These are phyloP conservation scores for Fusarium sp. DNA, from an alignment of 2,329 filamentous ascomycete genomes.

Conservation along the genomic window DNA sequence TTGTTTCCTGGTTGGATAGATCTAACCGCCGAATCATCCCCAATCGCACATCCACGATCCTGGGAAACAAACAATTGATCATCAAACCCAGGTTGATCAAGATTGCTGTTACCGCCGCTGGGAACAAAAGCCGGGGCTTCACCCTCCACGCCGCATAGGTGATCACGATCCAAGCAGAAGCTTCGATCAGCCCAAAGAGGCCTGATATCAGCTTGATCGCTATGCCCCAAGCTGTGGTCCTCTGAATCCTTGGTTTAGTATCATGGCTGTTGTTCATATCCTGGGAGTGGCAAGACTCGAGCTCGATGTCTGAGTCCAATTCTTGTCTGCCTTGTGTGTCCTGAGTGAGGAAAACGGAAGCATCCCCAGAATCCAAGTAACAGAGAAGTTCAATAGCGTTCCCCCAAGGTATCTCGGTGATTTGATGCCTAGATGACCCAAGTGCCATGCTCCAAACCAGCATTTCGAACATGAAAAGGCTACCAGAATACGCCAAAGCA, in stretches of 20 bases:
- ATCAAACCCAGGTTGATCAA: background rate
- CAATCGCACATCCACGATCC: background rate
- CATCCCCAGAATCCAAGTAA: background rate
- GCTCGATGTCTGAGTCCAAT: background rate
- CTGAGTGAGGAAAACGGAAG: background rate
- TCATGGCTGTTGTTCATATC: background rate
- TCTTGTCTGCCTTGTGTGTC: no score
- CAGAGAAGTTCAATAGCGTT: background rate
- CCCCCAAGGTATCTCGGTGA: background rate
- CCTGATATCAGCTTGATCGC: background rate
- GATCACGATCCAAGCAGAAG: background rate
- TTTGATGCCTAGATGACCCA: no score
- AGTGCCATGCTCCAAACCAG: background rate
- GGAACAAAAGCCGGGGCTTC: background rate
- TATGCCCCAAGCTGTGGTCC: background rate
- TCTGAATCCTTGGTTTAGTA: no score
- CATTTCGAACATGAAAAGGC: background rate
- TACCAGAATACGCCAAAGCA: background rate
- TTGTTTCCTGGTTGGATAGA: background rate
- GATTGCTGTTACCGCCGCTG: background rate
- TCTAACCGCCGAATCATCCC: background rate
- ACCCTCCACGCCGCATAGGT: background rate
- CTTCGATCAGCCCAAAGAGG: background rate
- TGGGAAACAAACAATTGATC: background rate
- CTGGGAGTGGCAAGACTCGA: background rate